Evolutionary conservation across 805 yeast species (phyloP), one percentile per base, ranked within the genome.

Genomic region (Citeromyces nyonsensis): DNA sequence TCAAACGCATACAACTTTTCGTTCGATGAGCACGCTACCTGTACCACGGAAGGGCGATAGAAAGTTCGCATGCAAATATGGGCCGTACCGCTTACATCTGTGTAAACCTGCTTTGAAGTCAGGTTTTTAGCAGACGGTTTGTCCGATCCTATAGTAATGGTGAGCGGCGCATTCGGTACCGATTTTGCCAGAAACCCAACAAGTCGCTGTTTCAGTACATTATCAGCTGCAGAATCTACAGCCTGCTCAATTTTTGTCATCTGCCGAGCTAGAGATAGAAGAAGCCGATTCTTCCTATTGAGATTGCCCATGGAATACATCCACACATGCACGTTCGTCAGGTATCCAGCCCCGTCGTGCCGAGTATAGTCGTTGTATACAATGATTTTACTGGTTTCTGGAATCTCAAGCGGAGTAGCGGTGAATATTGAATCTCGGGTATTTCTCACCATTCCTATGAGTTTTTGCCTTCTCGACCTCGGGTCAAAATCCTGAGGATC

Each of bases 71-170:
- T 41, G 7, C 67, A 61, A 1, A 63, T 43, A 29, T 64, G 62
- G 44, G 83, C 78, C 40, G 71, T 68, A 1, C 95, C 96, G 43
- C 65, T 66, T 9, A 54, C 48, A 48, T 82, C 86, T 1, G 91
- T 76, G 11, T 54, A 47, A 2, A 62, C 56, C 24, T 44, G 51
- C 37, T 30, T 45, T 36, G 40, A 46, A 22, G 33, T 45, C 15
- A 57, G 47, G 1, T 51, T 45, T 8, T 49, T 48, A 2, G 53
- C 40, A 6, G 42, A 38, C 3, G 51, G 44, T 7, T 54, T 56
- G 3, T 59, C 58, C 0, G 82, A 63, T 4, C 79, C 78, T 6
- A 82, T 51, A 1, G 66, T 63, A 10, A 84, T 54, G 0, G 56
- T 53, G 4, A 80, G 38, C 15, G 66, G 69, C 1, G 77, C 63